A percentile compares a stretch with the other conserved stretches of the same genome.
phyloP scores from a whole-genome alignment of 768 basidiomycete genomes.

The Neoboletus brunneissimus region DNA sequence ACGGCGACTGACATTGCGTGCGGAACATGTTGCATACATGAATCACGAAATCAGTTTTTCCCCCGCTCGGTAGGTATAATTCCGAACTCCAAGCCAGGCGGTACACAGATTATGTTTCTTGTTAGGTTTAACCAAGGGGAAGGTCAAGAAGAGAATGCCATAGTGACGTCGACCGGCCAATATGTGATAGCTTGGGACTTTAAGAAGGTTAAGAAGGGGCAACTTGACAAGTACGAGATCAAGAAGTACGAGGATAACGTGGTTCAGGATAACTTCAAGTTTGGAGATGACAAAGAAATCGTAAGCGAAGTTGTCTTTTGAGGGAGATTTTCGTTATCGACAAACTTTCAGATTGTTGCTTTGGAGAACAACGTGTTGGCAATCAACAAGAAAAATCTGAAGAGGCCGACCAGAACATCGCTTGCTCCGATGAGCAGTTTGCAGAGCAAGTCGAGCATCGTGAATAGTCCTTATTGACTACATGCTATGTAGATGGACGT shows the following conservation, averaged over 20 bases:
- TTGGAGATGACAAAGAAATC: constrained; percentile 95
- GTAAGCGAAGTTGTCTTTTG: constrained; percentile 42
- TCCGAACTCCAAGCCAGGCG: not conserved
- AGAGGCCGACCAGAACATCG: constrained; percentile 75
- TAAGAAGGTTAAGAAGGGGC: constrained; percentile 89
- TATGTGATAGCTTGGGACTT: constrained; percentile 98
- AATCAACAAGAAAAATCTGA: constrained; percentile 90
- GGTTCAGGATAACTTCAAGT: constrained; percentile 97
- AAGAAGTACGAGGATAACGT: constrained; percentile 94
- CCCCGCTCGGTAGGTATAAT: constrained; percentile 72
- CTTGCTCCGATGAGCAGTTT: constrained; percentile 46
- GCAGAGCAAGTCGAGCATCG: constrained; percentile 59
- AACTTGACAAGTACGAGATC: constrained; percentile 90
- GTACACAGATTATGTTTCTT: constrained; percentile 4
- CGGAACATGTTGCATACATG: constrained; percentile 96
- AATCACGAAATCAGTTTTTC: constrained; percentile 82
- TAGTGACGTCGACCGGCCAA: constrained; percentile 90
- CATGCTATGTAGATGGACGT: not conserved
- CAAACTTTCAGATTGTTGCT: constrained; percentile 76
- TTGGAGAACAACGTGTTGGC: constrained; percentile 91
- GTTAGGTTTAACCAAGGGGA: constrained; percentile 89
- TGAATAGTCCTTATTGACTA: constrained; percentile 59
- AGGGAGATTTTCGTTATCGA: constrained; percentile 1
- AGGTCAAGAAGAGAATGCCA: constrained; percentile 88
- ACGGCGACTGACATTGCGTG: constrained; percentile 78